Evolutionary conservation across 2,329 filamentous ascomycete species (phyloP).

Genomic region (Scedosporium aurantiacum): DNA sequence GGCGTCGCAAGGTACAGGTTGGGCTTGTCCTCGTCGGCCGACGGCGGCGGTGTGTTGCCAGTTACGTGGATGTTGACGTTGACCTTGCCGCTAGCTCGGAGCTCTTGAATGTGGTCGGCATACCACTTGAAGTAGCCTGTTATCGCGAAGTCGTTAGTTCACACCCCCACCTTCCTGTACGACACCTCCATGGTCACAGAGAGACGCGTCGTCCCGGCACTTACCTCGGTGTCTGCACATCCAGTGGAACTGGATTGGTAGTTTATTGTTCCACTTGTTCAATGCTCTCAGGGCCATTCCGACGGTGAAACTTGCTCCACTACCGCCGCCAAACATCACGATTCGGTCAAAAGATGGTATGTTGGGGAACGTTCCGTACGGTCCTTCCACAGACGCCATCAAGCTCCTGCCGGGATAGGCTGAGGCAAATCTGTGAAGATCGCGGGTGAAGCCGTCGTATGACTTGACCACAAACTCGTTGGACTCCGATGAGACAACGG

Average conservation of each 20-base stretch:
- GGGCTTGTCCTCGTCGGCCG: background rate
- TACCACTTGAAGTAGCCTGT: slow-evolving; percentile 27
- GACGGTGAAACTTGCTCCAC: slow-evolving; percentile 46
- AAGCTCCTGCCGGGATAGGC: slow-evolving; percentile 37
- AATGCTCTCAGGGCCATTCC: slow-evolving; percentile 23
- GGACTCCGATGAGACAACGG: slow-evolving; percentile 37
- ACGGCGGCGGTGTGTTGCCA: slow-evolving; percentile 7
- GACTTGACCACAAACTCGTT: slow-evolving; percentile 49
- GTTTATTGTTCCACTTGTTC: slow-evolving; percentile 6
- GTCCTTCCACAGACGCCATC: slow-evolving; percentile 43
- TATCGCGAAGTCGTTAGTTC: slow-evolving; percentile 4
- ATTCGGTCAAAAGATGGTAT: slow-evolving; percentile 41
- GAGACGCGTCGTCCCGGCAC: slow-evolving; percentile 7
- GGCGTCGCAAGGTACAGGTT: slow-evolving; percentile 4
- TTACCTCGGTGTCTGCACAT: slow-evolving; percentile 25
- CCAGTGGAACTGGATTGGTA: slow-evolving; percentile 27
- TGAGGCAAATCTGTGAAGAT: slow-evolving; percentile 39
- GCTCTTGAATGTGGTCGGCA: slow-evolving; percentile 20
- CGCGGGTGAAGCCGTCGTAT: slow-evolving; percentile 47
- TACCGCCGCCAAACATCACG: slow-evolving; percentile 49
- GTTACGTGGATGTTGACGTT: slow-evolving; percentile 25
- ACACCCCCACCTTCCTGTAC: slow-evolving; percentile 21
- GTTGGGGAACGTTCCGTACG: slow-evolving; percentile 46
- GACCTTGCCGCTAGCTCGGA: slow-evolving; percentile 20
- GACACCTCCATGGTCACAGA: slow-evolving; percentile 21